These are phyloP conservation scores for Poronia punctata DNA, from an alignment of 495 filamentous ascomycete species.

Conservation along the genomic window DNA sequence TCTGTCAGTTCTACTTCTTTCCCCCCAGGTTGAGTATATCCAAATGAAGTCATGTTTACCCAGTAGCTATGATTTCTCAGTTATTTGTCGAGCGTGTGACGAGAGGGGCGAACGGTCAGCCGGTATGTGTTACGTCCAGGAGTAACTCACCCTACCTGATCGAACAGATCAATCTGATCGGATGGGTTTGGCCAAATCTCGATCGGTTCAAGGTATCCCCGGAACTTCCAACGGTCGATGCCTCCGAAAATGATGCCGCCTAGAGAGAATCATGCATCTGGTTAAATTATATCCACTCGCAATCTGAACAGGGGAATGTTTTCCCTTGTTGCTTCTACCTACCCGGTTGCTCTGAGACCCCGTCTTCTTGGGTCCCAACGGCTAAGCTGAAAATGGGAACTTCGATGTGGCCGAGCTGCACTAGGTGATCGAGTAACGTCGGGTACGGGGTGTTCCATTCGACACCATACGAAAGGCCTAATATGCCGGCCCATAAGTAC, in stretches of 20 bases:
- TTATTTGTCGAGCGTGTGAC: background rate
- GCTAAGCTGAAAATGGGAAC: conserved; percentile 69
- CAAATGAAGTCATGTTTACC: conserved; percentile 37
- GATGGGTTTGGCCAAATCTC: conserved; percentile 36
- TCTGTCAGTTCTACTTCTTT: conserved; percentile 23
- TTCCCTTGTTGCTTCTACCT: conserved; percentile 32
- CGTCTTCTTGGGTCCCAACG: conserved; percentile 38
- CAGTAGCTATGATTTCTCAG: conserved; percentile 26
- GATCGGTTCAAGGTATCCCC: conserved; percentile 35
- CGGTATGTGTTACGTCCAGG: background rate
- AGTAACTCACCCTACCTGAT: conserved; percentile 23
- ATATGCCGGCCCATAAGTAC: conserved; percentile 36
- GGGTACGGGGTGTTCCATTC: conserved; percentile 46
- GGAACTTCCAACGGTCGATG: conserved; percentile 36
- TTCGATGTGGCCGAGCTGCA: conserved; percentile 52
- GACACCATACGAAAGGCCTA: conserved; percentile 35
- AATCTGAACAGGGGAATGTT: too few relatives aligned
- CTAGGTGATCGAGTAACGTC: conserved; percentile 60
- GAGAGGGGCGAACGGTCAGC: background rate
- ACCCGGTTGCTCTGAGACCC: background rate
- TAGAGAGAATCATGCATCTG: conserved; percentile 21
- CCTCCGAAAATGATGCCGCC: conserved; percentile 41
- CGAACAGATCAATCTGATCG: conserved; percentile 27
- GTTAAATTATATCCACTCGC: too few relatives aligned
- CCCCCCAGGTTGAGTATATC: conserved; percentile 27